Evolutionary conservation across 202 grass and related monocot species (phyloP), one percentile per base, ranked within the genome.

Genomic region (Panicum hallii): DNA sequence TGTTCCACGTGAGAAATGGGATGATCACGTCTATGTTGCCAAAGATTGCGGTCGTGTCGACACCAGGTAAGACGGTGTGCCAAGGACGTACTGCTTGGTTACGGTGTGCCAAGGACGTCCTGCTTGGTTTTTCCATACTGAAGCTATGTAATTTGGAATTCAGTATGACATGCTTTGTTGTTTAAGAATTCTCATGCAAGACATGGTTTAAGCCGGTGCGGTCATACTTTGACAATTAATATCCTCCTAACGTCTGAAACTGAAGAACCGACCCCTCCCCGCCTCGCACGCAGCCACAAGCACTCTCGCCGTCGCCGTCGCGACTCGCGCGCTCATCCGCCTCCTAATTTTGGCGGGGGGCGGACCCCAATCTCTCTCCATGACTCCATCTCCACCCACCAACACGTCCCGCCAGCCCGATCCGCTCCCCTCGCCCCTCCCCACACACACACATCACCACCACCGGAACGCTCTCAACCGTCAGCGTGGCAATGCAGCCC

Each of bases 261-360:
- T 36, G 36, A 36, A 38, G 36, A 38, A 38, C 36, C 3, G 3
- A 38, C 36, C 36, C 36, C 36, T 38, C 36, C 36, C 36, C 36
- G 36, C 36, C 36, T 38, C 36, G 36, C 36, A 38, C 36, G 36
- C 36, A 38, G 2, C 28, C 34, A 44, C 38, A 58, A 23, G 7
- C 79, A 17, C 56, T 15, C 81, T 41, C 61, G 23, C 40, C 1
- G 9, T n/a, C 83, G 55, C 57, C 47, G 38, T 17, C 47, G 76
- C 63, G 73, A 54, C 34, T 15, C 28, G 42, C 69, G 57, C 80
- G 74, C 87, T 83, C 87, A 13, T 36, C 75, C 74, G 23, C 38
- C 73, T 44, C 64, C 87, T 84, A 88, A 64, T 88, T 75, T 85
- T 54, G 62, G 85, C 64, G 3, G n/a, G 3, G n/a, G 17, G n/a